Conservation (phyloP, 805 yeast genomes). For the Teunomyces pallodes region DNA sequence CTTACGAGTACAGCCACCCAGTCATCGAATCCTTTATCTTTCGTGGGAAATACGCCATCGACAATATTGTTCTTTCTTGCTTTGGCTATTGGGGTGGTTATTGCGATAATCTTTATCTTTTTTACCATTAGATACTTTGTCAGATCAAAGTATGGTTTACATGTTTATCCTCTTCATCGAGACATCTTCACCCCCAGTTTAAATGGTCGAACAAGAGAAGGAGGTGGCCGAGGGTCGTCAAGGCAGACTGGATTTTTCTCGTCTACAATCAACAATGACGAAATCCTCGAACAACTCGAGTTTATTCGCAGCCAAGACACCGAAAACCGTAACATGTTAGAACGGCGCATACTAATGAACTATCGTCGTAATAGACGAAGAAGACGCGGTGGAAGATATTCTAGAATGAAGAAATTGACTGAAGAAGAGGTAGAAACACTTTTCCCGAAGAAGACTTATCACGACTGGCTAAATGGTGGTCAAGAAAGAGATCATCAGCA, state of each 20-base stretch:
- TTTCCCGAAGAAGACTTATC: constrained; percentile 57
- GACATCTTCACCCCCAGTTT: neutral
- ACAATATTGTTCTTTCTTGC: constrained; percentile 65
- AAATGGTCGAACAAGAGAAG: neutral
- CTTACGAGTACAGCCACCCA: neutral
- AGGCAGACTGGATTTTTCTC: neutral
- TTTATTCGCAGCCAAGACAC: constrained; percentile 33
- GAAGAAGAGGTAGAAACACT: constrained; percentile 57
- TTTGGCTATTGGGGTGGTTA: constrained; percentile 56
- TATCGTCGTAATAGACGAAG: constrained; percentile 33
- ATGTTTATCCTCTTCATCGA: constrained; percentile 34
- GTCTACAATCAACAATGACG: constrained; percentile 11
- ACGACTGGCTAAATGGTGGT: constrained; percentile 62
- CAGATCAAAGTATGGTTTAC: constrained; percentile 55
- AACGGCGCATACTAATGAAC: neutral
- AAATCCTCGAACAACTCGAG: constrained; percentile 35
- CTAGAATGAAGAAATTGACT: constrained; percentile 50
- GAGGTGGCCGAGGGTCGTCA: neutral
- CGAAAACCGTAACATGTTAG: constrained; percentile 13
- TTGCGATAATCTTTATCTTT: constrained; percentile 55
- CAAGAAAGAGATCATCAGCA: constrained; percentile 47
- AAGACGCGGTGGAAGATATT: constrained; percentile 36
- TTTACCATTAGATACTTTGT: constrained; percentile 62
- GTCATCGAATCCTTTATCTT: constrained; percentile 12
- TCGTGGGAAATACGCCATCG: constrained; percentile 53